phyloP scores from a whole-genome alignment of 495 filamentous ascomycete genomes.

The Penicillium antarcticum region DNA sequence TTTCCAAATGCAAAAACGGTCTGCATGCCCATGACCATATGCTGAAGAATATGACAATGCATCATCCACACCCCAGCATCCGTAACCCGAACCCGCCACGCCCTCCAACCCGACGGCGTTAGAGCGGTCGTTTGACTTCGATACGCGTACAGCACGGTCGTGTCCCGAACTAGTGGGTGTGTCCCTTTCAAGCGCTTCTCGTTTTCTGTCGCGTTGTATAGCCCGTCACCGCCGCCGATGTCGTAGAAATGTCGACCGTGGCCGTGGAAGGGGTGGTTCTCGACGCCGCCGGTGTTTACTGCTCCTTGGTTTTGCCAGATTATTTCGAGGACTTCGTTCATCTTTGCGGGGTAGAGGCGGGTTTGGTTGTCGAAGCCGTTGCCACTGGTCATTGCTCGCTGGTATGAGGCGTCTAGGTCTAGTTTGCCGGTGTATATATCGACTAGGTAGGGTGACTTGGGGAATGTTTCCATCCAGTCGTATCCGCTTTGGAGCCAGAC shows the following conservation, averaged over 20 bases:
- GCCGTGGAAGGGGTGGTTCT: constrained; percentile 59
- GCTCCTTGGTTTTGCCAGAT: constrained; percentile 51
- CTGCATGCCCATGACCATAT: constrained; percentile 56
- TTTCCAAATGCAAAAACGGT: constrained; percentile 49
- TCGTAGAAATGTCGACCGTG: constrained; percentile 60
- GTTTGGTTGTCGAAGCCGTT: constrained; percentile 52
- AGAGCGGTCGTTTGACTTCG: constrained; percentile 26
- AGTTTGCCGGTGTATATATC: constrained; percentile 49
- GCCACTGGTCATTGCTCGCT: constrained; percentile 12
- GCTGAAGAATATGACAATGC: constrained; percentile 59
- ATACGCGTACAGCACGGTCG: constrained; percentile 54
- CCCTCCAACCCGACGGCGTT: constrained; percentile 52
- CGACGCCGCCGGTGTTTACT: constrained; percentile 39
- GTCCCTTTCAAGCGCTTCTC: constrained; percentile 42
- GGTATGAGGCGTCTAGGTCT: constrained; percentile 37
- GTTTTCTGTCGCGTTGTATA: constrained; percentile 51
- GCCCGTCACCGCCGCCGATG: constrained; percentile 54
- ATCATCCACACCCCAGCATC: constrained; percentile 61
- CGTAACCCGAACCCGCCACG: constrained; percentile 51
- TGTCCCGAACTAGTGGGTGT: constrained; percentile 50
- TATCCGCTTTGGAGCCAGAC: constrained; percentile 42
- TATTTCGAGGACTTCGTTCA: constrained; percentile 63
- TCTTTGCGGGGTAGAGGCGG: constrained; percentile 47
- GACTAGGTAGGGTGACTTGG: constrained; percentile 51
- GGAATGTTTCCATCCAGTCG: constrained; percentile 45